Evolutionary conservation across 23 red algal genomes (phyloP).

Genomic region (Pyropia yezoensis): DNA sequence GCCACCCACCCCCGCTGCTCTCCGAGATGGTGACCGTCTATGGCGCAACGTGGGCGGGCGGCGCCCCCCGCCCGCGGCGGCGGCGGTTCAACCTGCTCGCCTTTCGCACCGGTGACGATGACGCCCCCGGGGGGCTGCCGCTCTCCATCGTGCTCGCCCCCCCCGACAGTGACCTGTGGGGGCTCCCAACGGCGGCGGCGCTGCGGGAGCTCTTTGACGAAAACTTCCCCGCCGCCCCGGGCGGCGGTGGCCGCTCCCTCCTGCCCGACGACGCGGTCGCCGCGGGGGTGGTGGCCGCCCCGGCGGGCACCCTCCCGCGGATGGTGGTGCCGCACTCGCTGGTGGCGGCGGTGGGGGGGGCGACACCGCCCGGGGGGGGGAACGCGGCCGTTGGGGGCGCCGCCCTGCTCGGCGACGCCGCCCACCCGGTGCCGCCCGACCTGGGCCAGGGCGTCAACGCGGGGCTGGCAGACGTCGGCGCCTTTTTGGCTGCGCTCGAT

Average conservation of each 20-base stretch:
- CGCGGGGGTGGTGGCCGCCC: background rate
- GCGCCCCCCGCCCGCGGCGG: too few relatives aligned
- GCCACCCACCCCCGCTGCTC: too few relatives aligned
- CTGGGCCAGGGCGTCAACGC: slow-evolving; percentile 18
- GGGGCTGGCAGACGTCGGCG: slow-evolving; percentile 10
- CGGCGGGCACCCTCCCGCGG: too few relatives aligned
- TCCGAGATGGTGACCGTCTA: too few relatives aligned
- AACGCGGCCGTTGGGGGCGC: background rate
- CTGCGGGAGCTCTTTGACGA: background rate
- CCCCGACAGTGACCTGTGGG: background rate
- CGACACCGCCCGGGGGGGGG: background rate
- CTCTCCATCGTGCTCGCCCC: too few relatives aligned
- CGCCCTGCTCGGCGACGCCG: slow-evolving; percentile 14
- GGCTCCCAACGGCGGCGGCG: background rate
- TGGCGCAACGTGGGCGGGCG: too few relatives aligned
- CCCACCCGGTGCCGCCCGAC: slow-evolving; percentile 13
- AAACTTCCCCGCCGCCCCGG: background rate
- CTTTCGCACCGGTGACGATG: too few relatives aligned
- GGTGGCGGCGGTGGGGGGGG: background rate
- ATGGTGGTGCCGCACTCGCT: too few relatives aligned
- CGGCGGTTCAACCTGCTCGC: too few relatives aligned
- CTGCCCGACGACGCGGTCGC: background rate
- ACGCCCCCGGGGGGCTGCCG: too few relatives aligned
- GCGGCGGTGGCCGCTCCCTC: background rate
- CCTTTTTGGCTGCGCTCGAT: background rate